A percentile compares a stretch with the other conserved stretches of the same genome.
These are phyloP conservation scores for Dendrostoma leiphaemia DNA, from an alignment of 2,329 filamentous ascomycete species.

Conservation along the genomic window DNA sequence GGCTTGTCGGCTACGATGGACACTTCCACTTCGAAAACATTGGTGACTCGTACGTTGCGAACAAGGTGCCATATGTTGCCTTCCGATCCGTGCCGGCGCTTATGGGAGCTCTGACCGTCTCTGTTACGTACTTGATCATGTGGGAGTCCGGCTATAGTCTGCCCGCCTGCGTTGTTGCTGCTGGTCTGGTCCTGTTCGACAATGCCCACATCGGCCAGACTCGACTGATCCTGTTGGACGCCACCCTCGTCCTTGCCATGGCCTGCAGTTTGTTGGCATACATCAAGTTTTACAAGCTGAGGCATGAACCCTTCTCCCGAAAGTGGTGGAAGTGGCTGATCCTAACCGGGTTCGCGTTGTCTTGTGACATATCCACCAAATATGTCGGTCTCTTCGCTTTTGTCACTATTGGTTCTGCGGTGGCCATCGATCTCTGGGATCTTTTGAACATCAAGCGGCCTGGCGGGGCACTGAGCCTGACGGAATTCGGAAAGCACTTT, in stretches of 20 bases:
- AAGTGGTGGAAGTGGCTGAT: slow-evolving; percentile 99
- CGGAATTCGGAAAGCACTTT: slow-evolving; percentile 86
- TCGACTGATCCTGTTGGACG: slow-evolving; percentile 89
- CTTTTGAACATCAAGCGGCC: slow-evolving; percentile 85
- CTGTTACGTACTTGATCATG: slow-evolving; percentile 96
- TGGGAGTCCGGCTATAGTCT: slow-evolving; percentile 99
- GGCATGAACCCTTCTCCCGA: slow-evolving; percentile 82
- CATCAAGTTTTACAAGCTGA: slow-evolving; percentile 95
- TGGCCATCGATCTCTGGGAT: slow-evolving; percentile 93
- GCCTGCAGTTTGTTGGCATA: slow-evolving; percentile 91
- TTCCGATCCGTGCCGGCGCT: slow-evolving; percentile 91
- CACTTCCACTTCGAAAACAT: slow-evolving; percentile 99
- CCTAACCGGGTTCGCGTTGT: slow-evolving; percentile 88
- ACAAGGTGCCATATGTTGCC: slow-evolving; percentile 96
- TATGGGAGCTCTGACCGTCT: slow-evolving; percentile 87
- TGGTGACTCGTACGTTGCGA: slow-evolving; percentile 94
- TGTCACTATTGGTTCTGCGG: slow-evolving; percentile 91
- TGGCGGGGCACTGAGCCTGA: slow-evolving; percentile 75
- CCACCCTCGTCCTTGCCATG: slow-evolving; percentile 93
- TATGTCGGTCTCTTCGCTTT: slow-evolving; percentile 97
- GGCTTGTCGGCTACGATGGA: slow-evolving; percentile 95
- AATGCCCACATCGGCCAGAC: slow-evolving; percentile 98
- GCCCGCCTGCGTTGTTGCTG: slow-evolving; percentile 83
- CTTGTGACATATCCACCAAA: slow-evolving; percentile 97
- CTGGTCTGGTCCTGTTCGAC: slow-evolving; percentile 86